Base-by-base conservation (phyloP, 257 asterid genomes). In the Solanum ossicruentum region DNA sequence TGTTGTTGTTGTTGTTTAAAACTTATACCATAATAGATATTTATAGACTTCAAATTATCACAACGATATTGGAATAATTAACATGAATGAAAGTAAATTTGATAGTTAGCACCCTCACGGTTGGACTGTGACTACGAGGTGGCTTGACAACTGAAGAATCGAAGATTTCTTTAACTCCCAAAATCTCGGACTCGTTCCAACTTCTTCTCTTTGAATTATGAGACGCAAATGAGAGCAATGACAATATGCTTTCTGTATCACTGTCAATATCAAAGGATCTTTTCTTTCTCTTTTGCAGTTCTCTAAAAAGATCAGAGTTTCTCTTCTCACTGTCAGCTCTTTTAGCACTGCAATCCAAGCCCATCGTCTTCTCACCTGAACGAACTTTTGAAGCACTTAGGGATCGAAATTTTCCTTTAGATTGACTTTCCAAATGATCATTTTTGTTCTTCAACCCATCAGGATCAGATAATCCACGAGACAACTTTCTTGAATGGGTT, bases 171-270 rank as follows among this genome's bases (percentile, higher is more conserved):
- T 91, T 91, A 4, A 88, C 90, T 55, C 89, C 89, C 71, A 89
- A 72, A 52, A 91, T 87, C 39, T 94, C 97, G 6, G 97, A 90
- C 55, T 89, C 92, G 2, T 85, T 90, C 98, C 98, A 94, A 91
- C 98, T 93, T 84, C 92, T 89, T 84, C 98, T 85, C 92, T 87
- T 93, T 5, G 91, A 80, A 3, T 86, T 56, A 8, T 39, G 75
- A 8, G 84, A 51, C 6, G 89, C 28, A 78, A 26, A 84, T 13
- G 92, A 87, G 28, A 86, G 52, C 8, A 88, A 89, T 6, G 93
- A 92, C 23, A 85, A 6, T 56, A 88, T 82, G 75, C 94, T 86
- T 51, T 91, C 94, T 6, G 87, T 86, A 87, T 92, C 95, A 28
- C 93, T 87, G 83, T 91, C 92, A 67, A 88, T 85, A 60, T 88